Evolutionary conservation across 495 filamentous ascomycete species (phyloP).

Genomic region (Bryoglossum gracile): DNA sequence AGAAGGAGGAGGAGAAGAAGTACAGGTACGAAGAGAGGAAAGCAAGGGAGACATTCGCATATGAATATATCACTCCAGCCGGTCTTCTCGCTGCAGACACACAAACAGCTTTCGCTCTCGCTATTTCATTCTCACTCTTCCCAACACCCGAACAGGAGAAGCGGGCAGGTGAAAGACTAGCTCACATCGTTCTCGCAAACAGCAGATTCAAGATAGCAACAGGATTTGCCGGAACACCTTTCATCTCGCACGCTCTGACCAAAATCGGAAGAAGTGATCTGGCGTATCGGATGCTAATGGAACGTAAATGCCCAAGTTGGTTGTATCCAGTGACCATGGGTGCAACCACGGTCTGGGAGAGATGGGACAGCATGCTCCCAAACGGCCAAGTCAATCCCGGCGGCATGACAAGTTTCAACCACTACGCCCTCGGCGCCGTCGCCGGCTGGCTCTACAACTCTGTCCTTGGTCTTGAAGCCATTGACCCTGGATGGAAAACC

Average conservation of each 20-base stretch:
- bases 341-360: conserved; percentile 46
- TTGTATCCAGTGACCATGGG: conserved; percentile 45
- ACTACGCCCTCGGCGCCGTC: conserved; percentile 42
- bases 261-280: conserved; percentile 26
- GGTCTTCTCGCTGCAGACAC: conserved; percentile 39
- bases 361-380: conserved; percentile 47
- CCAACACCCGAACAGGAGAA: conserved; percentile 24
- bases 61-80: conserved; percentile 33
- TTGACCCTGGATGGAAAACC: conserved; percentile 32
- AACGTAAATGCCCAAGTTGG: conserved; percentile 38
- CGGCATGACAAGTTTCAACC: conserved; percentile 50
- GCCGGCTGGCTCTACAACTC: conserved; percentile 25
- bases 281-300: conserved; percentile 25
- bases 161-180: conserved; percentile 26
- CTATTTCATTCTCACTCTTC: conserved; percentile 39
- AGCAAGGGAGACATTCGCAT: conserved; percentile 31
- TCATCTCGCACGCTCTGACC: conserved; percentile 38
- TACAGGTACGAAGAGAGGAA: conserved; percentile 25
- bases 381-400: conserved; percentile 45
- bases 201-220: conserved; percentile 43
- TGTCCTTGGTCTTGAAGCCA: conserved; percentile 28
- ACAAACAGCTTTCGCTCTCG: conserved; percentile 40
- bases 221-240: conserved; percentile 47
- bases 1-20: conserved; percentile 19
- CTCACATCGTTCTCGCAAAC: conserved; percentile 28